Base-by-base conservation (phyloP, 2,329 filamentous ascomycete genomes). In the Alternaria incomplexa region DNA sequence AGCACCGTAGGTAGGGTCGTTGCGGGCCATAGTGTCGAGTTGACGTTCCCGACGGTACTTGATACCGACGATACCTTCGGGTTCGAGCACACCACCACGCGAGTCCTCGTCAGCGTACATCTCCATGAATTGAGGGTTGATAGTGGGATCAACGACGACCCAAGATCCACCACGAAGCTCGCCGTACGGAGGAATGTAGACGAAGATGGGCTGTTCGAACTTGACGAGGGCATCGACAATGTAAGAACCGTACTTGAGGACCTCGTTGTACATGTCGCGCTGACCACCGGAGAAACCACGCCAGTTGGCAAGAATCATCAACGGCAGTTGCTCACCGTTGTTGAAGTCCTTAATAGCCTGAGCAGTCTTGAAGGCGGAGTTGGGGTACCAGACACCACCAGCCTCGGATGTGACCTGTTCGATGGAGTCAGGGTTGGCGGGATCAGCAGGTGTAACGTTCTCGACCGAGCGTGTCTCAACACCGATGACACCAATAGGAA, bases 261-360 rank as follows among this genome's bases (percentile, higher is more conserved):
- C 96, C 84, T 99, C 96, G 85, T 98, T 97, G 89, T 96, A 99
- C 96, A 99, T 99, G 83, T 99, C 96, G 73, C 95, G 93, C 84
- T 99, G 96, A 69, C 96, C 96, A 85, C 96, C 96, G 72, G 96
- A 99, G 93, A 99, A 99, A 86, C 96, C 96, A 89, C 96, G 91
- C 96, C 96, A 99, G 88, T 99, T 99, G 83, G 96, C 96, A 68
- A 99, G 89, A 79, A 99, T 99, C 93, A 99, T 98, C 70, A 99
- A 85, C 61, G 96, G 96, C 77, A 99, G 87, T 85, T 99, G 96
- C 84, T 99, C 96, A 80, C 96, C 96, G 71, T 97, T 89, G 89
- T 99, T 99, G 89, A 99, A 99, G 85, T 99, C 96, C 76, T 91
- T 93, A 84, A 99, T 97, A 60, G 96, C 96, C 83, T 99, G 96